phyloP scores from a whole-genome alignment of 441 rosid species.

The Erodium texanum region DNA sequence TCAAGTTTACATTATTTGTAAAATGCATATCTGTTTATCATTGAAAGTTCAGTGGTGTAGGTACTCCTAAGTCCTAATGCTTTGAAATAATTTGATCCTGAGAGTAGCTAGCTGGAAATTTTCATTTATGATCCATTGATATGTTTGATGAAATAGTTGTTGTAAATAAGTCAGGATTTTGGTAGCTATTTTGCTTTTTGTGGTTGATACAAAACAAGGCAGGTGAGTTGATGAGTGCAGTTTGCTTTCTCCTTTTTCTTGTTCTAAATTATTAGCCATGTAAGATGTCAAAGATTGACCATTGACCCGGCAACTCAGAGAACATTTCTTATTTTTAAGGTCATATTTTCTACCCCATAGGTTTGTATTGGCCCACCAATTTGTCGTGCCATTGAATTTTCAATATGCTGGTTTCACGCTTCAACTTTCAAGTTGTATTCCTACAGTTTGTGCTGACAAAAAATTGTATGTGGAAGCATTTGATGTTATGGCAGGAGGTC shows the following conservation, averaged over 20 bases:
- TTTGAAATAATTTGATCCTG: background rate
- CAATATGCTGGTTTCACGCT: background rate
- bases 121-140: background rate
- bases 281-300: background rate
- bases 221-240: background rate
- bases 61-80: background rate
- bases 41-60: background rate
- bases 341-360: background rate
- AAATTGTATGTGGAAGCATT: background rate
- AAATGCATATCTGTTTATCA: background rate
- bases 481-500: background rate
- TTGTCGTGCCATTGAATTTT: background rate
- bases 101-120: background rate
- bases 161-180: background rate
- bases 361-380: background rate
- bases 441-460: background rate
- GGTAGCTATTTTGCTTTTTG: background rate
- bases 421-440: background rate
- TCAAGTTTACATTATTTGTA: background rate
- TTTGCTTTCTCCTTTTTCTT: background rate
- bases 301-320: background rate
- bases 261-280: background rate
- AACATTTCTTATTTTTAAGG: background rate
- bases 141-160: background rate
- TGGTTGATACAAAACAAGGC: background rate